These are phyloP conservation scores for Oryza officinalis DNA, from an alignment of 176 grass and related monocot genomes.

Conservation along the genomic window DNA sequence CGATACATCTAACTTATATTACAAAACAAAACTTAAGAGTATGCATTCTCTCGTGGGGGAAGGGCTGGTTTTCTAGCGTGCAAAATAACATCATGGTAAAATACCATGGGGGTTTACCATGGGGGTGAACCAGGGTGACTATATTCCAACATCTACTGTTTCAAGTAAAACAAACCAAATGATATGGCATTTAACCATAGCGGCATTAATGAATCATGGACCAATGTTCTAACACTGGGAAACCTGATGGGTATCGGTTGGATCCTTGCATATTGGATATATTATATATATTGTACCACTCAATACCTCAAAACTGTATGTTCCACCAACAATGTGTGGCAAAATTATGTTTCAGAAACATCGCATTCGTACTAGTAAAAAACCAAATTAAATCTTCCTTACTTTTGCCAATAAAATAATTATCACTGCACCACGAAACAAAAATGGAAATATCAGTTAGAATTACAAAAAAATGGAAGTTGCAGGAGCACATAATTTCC, in stretches of 20 bases:
- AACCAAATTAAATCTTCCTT: neutral
- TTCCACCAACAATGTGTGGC: neutral
- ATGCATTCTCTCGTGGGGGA: neutral
- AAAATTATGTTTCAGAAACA: slow-evolving; percentile 6
- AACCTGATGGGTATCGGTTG: neutral
- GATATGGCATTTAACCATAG: neutral
- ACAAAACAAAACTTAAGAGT: neutral
- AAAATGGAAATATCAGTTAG: neutral
- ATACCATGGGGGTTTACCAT: too few species aligned
- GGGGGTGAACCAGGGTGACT: neutral
- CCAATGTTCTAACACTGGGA: neutral
- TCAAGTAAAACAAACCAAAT: neutral
- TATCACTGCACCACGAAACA: neutral
- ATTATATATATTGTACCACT: neutral
- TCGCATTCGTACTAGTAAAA: neutral
- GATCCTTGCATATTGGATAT: neutral
- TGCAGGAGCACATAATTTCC: neutral
- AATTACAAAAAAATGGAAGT: slow-evolving; percentile 6
- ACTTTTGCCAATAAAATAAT: neutral
- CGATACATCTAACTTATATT: neutral
- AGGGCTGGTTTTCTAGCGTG: neutral
- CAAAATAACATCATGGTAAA: too few species aligned
- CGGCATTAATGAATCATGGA: neutral
- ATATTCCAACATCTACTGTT: neutral
- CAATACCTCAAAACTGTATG: neutral